Conservation (phyloP, 2,329 filamentous ascomycete genomes). For the Pseudopyricularia cyperi region DNA sequence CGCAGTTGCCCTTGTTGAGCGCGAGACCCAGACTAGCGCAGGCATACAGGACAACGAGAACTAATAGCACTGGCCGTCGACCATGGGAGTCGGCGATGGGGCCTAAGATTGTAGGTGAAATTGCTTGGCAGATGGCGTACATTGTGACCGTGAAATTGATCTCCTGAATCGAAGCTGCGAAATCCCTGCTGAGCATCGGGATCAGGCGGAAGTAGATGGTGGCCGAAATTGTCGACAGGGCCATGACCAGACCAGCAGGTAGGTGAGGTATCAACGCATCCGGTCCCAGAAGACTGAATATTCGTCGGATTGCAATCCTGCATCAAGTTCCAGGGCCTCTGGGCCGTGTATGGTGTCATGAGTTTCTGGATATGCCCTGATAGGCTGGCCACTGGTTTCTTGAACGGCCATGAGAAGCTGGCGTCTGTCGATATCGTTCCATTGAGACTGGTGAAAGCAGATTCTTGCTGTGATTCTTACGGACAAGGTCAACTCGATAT, state of each 20-base stretch:
- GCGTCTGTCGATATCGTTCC: too few relatives aligned
- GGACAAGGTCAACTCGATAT: too few relatives aligned
- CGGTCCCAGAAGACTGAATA: slow-evolving; percentile 17
- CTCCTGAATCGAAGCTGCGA: slow-evolving; percentile 17
- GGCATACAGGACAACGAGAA: slow-evolving; percentile 31
- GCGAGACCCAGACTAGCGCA: slow-evolving; percentile 31
- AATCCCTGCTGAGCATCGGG: slow-evolving; percentile 23
- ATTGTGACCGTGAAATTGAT: slow-evolving; percentile 29
- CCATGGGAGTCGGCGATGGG: slow-evolving; percentile 35
- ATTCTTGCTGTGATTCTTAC: too few relatives aligned
- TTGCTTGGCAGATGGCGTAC: slow-evolving; percentile 36
- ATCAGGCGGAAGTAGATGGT: slow-evolving; percentile 33
- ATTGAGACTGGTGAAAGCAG: too few relatives aligned
- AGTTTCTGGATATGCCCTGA: background rate
- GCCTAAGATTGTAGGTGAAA: slow-evolving; percentile 36
- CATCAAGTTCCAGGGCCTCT: background rate
- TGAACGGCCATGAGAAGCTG: too few relatives aligned
- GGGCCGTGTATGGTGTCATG: background rate
- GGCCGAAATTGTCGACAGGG: slow-evolving; percentile 18
- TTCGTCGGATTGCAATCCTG: background rate
- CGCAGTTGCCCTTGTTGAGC: slow-evolving; percentile 24
- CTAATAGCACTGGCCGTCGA: slow-evolving; percentile 31
- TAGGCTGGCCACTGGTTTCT: too few relatives aligned
- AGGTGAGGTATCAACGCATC: slow-evolving; percentile 31
- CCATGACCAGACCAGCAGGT: slow-evolving; percentile 33